Percentiles rank a stretch among this genome's conserved stretches.
These are phyloP conservation scores for Neonectria punicea DNA, from an alignment of 2,329 filamentous ascomycete genomes.

Conservation along the genomic window DNA sequence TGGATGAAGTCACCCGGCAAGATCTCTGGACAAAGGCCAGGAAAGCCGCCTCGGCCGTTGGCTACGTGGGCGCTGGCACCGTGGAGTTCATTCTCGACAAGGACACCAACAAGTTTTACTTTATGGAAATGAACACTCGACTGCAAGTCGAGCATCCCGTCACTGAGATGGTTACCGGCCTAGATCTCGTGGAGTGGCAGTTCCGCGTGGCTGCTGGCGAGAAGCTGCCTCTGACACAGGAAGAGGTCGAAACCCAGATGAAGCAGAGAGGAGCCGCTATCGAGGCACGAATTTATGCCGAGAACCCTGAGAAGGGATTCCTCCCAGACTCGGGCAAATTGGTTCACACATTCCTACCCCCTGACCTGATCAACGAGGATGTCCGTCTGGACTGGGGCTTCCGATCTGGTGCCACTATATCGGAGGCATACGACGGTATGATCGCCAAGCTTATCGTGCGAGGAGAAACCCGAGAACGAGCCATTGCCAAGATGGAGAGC, in stretches of 20 bases:
- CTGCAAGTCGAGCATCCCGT: slow-evolving; percentile 98
- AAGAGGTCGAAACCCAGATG: slow-evolving; percentile 79
- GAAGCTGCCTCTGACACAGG: slow-evolving; percentile 65
- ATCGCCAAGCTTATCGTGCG: slow-evolving; percentile 97
- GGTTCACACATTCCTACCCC: slow-evolving; percentile 82
- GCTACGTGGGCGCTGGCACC: slow-evolving; percentile 90
- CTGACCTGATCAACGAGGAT: slow-evolving; percentile 66
- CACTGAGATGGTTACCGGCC: slow-evolving; percentile 75
- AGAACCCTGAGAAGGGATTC: slow-evolving; percentile 92
- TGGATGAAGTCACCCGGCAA: slow-evolving; percentile 66
- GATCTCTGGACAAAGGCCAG: slow-evolving; percentile 74
- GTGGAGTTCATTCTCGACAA: slow-evolving; percentile 93
- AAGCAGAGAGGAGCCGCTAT: slow-evolving; percentile 84
- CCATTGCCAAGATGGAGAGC: slow-evolving; percentile 82
- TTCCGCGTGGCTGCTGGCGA: slow-evolving; percentile 77
- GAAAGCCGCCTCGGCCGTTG: slow-evolving; percentile 76
- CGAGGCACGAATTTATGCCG: slow-evolving; percentile 95
- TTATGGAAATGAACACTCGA: slow-evolving; percentile 86
- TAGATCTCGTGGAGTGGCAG: slow-evolving; percentile 93
- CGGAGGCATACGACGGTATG: slow-evolving; percentile 97
- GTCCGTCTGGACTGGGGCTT: slow-evolving; percentile 95
- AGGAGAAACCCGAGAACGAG: slow-evolving; percentile 79
- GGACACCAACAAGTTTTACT: slow-evolving; percentile 82
- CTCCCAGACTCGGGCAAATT: slow-evolving; percentile 92
- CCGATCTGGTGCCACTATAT: slow-evolving; percentile 89